Conservation (phyloP, 2,329 filamentous ascomycete genomes). For the Aspergillus oerlinghausenensis region DNA sequence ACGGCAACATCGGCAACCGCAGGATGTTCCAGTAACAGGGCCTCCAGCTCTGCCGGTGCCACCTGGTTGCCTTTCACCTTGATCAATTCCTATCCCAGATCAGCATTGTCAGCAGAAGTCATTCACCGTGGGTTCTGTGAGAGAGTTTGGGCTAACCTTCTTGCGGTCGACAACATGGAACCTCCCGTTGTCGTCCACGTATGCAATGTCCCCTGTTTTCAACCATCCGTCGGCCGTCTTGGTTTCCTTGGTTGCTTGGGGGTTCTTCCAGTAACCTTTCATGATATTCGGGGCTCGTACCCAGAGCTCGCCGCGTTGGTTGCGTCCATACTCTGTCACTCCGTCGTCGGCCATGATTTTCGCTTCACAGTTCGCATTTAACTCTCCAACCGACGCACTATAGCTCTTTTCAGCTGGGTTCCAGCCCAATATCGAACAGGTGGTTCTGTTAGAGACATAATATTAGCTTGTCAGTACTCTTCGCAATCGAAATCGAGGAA, state of each 20-base stretch:
- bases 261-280: conserved; percentile 71
- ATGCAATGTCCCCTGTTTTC: conserved; percentile 67
- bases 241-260: conserved; percentile 61
- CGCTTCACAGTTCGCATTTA: conserved; percentile 64
- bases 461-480: conserved; percentile 5
- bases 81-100: conserved; percentile 49
- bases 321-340: conserved; percentile 47
- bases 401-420: conserved; percentile 48
- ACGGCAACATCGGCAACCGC: conserved; percentile 63
- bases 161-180: conserved; percentile 69
- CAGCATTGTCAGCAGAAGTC: conserved; percentile 5
- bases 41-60: conserved; percentile 58
- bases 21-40: conserved; percentile 51
- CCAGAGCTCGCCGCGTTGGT: conserved; percentile 67
- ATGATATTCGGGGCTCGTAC: conserved; percentile 68
- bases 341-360: conserved; percentile 56
- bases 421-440: conserved; percentile 66
- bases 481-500: conserved; percentile 1
- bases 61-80: conserved; percentile 61
- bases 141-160: conserved; percentile 48
- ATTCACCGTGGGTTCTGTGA: neutral
- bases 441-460: conserved; percentile 40
- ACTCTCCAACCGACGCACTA: conserved; percentile 54
- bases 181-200: conserved; percentile 51
- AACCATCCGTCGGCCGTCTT: conserved; percentile 63